Conservation (phyloP, 257 asterid genomes). For the Penstemon barbatus region DNA sequence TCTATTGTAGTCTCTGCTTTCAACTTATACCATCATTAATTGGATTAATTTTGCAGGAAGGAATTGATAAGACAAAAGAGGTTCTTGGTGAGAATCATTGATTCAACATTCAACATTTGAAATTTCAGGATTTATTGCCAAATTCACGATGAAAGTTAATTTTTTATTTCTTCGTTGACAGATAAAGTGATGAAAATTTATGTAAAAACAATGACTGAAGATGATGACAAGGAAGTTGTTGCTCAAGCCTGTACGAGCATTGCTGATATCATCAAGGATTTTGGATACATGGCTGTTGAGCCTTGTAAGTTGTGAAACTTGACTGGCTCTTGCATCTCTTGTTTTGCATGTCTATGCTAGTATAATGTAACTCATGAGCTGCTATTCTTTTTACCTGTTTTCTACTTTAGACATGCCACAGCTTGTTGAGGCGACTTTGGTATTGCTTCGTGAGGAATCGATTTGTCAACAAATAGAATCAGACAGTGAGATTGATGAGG, state of each 20-base stretch:
- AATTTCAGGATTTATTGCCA: slow-evolving; percentile 17
- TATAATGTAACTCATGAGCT: slow-evolving; percentile 20
- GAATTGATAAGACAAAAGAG: slow-evolving; percentile 68
- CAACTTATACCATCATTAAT: slow-evolving; percentile 15
- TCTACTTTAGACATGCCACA: slow-evolving; percentile 56
- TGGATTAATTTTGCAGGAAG: slow-evolving; percentile 61
- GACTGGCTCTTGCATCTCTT: slow-evolving; percentile 11
- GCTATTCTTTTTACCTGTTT: slow-evolving; percentile 15
- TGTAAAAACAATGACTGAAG: slow-evolving; percentile 80
- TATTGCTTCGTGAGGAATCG: slow-evolving; percentile 80
- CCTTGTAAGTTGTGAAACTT: slow-evolving; percentile 66
- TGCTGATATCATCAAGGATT: slow-evolving; percentile 79
- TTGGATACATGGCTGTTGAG: slow-evolving; percentile 83
- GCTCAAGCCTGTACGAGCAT: slow-evolving; percentile 92
- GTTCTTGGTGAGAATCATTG: slow-evolving; percentile 65
- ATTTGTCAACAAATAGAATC: slow-evolving; percentile 84
- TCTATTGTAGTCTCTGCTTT: slow-evolving; percentile 15
- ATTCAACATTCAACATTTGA: not conserved
- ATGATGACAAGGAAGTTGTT: slow-evolving; percentile 97
- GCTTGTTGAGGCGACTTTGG: slow-evolving; percentile 75
- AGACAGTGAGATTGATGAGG: slow-evolving; percentile 78
- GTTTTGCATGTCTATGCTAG: slow-evolving; percentile 23
- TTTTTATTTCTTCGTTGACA: slow-evolving; percentile 34
- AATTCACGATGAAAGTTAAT: slow-evolving; percentile 7
- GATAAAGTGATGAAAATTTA: slow-evolving; percentile 82